Evolutionary conservation across 805 yeast species (phyloP).

Genomic region (Sugiyamaella marilandica): DNA sequence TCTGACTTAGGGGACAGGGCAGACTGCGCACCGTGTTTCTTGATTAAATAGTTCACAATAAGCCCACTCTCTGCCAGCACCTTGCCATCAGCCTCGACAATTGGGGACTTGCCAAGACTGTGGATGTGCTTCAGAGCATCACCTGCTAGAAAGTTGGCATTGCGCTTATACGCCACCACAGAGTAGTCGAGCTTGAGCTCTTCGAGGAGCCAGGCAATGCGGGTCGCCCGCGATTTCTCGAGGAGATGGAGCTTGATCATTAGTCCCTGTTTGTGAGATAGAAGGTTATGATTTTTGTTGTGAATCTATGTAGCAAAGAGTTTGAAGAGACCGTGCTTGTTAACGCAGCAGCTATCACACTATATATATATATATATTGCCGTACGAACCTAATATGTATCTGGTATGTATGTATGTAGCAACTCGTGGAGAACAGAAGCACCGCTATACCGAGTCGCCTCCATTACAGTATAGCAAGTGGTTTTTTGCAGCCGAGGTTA

Average conservation of each 20-base stretch:
- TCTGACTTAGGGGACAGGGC: constrained; percentile 37
- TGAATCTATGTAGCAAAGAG: no score
- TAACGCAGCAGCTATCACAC: no score
- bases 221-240: constrained; percentile 48
- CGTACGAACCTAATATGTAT: no score
- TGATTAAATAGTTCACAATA: constrained; percentile 49
- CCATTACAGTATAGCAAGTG: constrained; percentile 1
- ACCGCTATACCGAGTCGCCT: no score
- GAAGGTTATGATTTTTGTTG: not conserved
- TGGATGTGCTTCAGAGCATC: constrained; percentile 47
- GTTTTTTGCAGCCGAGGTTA: no score
- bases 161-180: constrained; percentile 48
- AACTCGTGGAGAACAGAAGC: no score
- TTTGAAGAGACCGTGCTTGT: not conserved
- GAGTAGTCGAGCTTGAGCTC: constrained; percentile 53
- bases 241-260: not conserved
- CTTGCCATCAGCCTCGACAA: constrained; percentile 44
- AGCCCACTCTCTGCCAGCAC: constrained; percentile 57
- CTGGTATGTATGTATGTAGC: no score
- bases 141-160: constrained; percentile 46
- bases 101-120: constrained; percentile 62
- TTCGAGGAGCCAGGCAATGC: constrained; percentile 63
- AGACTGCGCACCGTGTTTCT: constrained; percentile 43
- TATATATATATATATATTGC: no score
- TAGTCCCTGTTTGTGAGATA: no score